Evolutionary conservation across 169 alveolate genomes (phyloP), one percentile per base, ranked within the genome.

Genomic region (Eimeria praecox): DNA sequence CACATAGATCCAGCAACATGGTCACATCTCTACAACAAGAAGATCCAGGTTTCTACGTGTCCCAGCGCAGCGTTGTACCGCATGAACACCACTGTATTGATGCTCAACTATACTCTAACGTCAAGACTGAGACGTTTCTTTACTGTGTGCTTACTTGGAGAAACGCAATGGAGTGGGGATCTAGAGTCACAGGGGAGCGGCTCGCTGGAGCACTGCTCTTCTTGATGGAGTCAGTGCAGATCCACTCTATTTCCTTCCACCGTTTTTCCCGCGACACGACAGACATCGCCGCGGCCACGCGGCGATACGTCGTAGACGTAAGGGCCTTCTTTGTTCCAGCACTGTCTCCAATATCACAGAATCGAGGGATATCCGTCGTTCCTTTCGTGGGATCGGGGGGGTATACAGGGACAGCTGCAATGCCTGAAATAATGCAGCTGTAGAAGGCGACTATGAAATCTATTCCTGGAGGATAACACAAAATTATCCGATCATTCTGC

Each of bases 351-450:
- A 97, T 97, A 42, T 97, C 98, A 59, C 98, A 96, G 56, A 97
- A 96, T 18, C 97, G 96, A 75, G 97, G 97, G n/a, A 97, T 90
- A 73, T 97, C 98, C 35, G 83, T 85, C 54, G 77, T 78, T 24
- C 97, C 97, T 54, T 95, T 95, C 59, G 94, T 83, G 27, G 97
- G 97, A 78, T 97, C 98, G 35, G 98, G 98, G 87, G 98, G 98
- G 66, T 96, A 96, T 20, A 97, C 98, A 4, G 98, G 98, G 38
- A 97, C 97, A 10, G 98, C 98, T 30, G 96, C 90, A 42, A 97
- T 46, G 77, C 98, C 98, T 30, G 96, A 85, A 62, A 69, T 82
- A 20, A 96, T 54, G 73, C 98, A 97, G 62, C 97, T 82, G 56
- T 94, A 64, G 87, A 97, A 97, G 33, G 98, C 96, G 56, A 83